These are phyloP conservation scores for Collariella sp. DNA, from an alignment of 495 filamentous ascomycete species.

Conservation along the genomic window DNA sequence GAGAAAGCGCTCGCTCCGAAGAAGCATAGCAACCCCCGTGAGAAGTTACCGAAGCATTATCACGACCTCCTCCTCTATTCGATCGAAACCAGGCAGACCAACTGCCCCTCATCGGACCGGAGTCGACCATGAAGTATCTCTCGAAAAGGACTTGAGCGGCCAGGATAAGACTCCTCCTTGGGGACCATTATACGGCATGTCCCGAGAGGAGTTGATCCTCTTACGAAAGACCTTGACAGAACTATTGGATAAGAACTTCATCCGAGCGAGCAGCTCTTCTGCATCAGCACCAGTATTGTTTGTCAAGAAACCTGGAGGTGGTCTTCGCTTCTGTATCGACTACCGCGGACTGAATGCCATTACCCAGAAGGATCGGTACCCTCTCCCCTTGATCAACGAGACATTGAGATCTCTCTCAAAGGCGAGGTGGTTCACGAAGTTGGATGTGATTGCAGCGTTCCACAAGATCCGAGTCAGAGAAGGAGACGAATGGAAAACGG, in stretches of 20 bases:
- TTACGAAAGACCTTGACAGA: constrained; percentile 7
- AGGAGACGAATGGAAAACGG: constrained; percentile 24
- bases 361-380: no score
- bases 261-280: not conserved
- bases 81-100: not conserved
- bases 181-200: constrained; percentile 20
- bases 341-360: constrained; percentile 39
- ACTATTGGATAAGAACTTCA: constrained; percentile 8
- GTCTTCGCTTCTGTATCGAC: constrained; percentile 38
- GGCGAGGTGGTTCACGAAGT: constrained; percentile 36
- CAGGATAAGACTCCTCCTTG: not conserved
- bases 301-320: constrained; percentile 25
- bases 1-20: not conserved
- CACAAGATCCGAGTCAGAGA: constrained; percentile 18
- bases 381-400: constrained; percentile 41
- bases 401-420: constrained; percentile 23
- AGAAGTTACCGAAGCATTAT: not conserved
- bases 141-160: not conserved
- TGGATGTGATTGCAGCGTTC: constrained; percentile 27
- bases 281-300: constrained; percentile 31
- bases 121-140: not conserved
- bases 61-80: not conserved
- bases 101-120: not conserved
- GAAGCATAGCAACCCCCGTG: not conserved
- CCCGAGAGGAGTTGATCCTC: constrained; percentile 16